Evolutionary conservation across 805 yeast species (phyloP).

Genomic region (Wickerhamiella australiensis): DNA sequence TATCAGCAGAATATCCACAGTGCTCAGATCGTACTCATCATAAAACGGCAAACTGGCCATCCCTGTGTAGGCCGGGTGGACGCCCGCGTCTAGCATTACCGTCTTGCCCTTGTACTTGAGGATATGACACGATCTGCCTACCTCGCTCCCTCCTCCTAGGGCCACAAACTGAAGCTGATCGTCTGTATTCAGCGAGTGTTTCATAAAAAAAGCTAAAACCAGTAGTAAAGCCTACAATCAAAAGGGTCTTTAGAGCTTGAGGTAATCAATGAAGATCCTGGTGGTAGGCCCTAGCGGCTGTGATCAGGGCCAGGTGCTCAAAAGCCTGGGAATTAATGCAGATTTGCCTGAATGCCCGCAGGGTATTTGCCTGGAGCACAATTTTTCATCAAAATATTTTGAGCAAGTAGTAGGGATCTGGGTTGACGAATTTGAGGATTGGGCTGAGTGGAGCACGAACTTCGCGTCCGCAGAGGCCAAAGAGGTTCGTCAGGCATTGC

Average conservation of each 20-base stretch:
- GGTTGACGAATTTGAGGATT: conserved; percentile 27
- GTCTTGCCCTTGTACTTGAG: conserved; percentile 87
- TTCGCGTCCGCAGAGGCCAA: conserved; percentile 27
- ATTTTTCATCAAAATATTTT: conserved; percentile 27
- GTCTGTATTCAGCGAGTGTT: conserved; percentile 18
- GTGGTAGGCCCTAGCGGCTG: conserved; percentile 27
- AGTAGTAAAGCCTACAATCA: conserved; percentile 24
- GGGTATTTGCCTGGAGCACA: conserved; percentile 17
- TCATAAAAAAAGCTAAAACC: background rate
- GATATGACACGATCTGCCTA: conserved; percentile 91
- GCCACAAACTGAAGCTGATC: conserved; percentile 60
- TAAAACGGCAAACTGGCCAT: conserved; percentile 85
- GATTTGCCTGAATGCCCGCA: background rate
- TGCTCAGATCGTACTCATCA: conserved; percentile 85
- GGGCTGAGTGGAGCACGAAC: conserved; percentile 25
- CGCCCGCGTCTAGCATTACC: conserved; percentile 95
- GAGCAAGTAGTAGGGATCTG: conserved; percentile 27
- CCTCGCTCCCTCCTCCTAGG: conserved; percentile 97
- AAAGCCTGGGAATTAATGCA: background rate
- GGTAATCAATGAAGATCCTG: conserved; percentile 21
- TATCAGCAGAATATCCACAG: conserved; percentile 72
- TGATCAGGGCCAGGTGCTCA: conserved; percentile 23
- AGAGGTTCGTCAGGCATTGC: conserved; percentile 30
- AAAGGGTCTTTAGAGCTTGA: conserved; percentile 29
- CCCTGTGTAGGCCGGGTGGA: conserved; percentile 91